phyloP scores from a whole-genome alignment of 176 grass and related monocot species.

The Paspalum vaginatum region DNA sequence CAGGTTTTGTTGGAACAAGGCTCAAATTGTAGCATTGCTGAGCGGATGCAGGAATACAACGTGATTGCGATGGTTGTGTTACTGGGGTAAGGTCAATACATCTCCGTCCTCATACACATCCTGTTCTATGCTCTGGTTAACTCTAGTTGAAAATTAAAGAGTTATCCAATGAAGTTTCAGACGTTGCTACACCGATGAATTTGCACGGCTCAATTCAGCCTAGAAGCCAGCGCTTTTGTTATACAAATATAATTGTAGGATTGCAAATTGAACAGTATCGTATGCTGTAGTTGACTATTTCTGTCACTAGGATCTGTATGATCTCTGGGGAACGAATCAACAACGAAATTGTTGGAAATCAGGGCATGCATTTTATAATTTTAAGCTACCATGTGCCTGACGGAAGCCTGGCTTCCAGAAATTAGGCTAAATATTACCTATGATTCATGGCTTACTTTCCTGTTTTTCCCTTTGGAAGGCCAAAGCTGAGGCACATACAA shows the following conservation, averaged over 20 bases:
- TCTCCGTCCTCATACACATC: not conserved
- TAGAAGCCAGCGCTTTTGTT: not conserved
- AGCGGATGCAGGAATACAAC: constrained; percentile 78
- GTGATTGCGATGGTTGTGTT: constrained; percentile 86
- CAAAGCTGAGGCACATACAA: constrained; percentile 79
- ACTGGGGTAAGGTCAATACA: constrained; percentile 58
- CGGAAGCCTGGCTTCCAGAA: not conserved
- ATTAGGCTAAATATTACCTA: not conserved
- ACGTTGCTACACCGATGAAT: not conserved
- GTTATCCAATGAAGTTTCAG: not conserved
- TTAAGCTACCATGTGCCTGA: not conserved
- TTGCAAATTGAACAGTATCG: not conserved
- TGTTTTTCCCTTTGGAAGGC: constrained; percentile 52
- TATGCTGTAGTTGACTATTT: not conserved
- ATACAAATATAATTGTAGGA: not conserved
- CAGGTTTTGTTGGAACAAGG: constrained; percentile 78
- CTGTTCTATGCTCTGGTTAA: constrained; percentile 4
- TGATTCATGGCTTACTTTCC: not conserved
- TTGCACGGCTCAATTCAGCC: not conserved
- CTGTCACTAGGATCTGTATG: no score
- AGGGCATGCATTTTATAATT: not conserved
- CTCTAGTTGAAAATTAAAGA: not conserved
- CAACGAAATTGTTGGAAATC: not conserved
- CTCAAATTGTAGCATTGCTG: constrained; percentile 52
- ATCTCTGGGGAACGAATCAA: not conserved